These are phyloP conservation scores for Firmiana major DNA, from an alignment of 345 rosid species.

Conservation along the genomic window DNA sequence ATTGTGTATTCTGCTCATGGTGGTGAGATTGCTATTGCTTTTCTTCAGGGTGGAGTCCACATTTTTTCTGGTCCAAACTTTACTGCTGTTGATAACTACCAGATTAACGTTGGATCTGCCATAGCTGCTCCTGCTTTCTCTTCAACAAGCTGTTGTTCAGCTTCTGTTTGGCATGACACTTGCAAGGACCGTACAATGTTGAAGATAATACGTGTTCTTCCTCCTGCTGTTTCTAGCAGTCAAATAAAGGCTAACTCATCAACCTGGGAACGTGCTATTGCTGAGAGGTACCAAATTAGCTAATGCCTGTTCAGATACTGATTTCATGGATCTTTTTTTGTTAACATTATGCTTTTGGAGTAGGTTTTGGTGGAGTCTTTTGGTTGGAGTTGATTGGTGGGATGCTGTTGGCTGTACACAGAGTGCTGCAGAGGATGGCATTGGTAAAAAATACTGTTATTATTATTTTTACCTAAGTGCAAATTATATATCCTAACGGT, in stretches of 20 bases:
- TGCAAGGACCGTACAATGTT: conserved; percentile 77
- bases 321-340: background rate
- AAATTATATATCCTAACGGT: background rate
- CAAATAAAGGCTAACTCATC: conserved; percentile 75
- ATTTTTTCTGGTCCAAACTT: conserved; percentile 97
- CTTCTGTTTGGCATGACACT: conserved; percentile 95
- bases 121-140: conserved; percentile 99
- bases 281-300: conserved; percentile 70
- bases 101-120: conserved; percentile 92
- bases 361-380: conserved; percentile 99
- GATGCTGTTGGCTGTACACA: conserved; percentile 99
- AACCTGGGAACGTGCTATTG: conserved; percentile 95
- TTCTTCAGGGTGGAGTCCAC: conserved; percentile 94
- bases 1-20: conserved; percentile 99
- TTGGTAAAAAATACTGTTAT: conserved; percentile 48
- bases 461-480: background rate
- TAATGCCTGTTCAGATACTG: background rate
- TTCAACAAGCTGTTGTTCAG: conserved; percentile 98
- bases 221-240: conserved; percentile 82
- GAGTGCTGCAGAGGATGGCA: conserved; percentile 98
- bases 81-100: conserved; percentile 84
- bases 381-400: conserved; percentile 99
- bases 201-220: conserved; percentile 93
- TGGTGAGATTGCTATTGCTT: conserved; percentile 95
- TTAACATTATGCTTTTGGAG: conserved; percentile 13